Percentiles rank a stretch among this genome's conserved stretches.
phyloP scores from a whole-genome alignment of 164 flowering plant species.

The Magnolia kwangsiensis region DNA sequence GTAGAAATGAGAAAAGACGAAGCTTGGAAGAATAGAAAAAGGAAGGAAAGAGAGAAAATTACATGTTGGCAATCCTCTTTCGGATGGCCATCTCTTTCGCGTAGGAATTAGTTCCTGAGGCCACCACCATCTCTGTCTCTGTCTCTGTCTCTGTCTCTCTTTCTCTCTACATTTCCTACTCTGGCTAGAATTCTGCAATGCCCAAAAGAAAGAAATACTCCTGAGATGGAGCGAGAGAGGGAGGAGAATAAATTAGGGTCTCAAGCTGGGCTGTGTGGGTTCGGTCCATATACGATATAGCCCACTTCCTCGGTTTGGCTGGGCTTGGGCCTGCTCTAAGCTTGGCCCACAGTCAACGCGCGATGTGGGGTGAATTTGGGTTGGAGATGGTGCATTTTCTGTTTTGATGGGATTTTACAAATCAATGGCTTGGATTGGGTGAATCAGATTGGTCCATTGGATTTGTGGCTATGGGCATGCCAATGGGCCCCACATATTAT shows the following conservation, averaged over 20 bases:
- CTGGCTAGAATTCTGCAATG: not conserved
- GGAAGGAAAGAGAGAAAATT: conserved; percentile 12
- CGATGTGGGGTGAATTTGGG: no score
- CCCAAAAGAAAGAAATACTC: not conserved
- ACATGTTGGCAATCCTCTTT: conserved; percentile 58
- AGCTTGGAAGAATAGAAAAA: conserved; percentile 1
- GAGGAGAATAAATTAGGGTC: not conserved
- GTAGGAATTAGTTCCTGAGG: conserved; percentile 41
- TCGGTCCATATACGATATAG: not conserved
- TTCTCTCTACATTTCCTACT: not conserved
- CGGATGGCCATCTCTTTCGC: conserved; percentile 61
- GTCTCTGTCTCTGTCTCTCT: not conserved
- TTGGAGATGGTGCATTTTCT: no score
- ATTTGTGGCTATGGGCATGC: no score
- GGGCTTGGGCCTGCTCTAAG: no score
- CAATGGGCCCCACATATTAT: no score
- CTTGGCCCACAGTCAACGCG: no score
- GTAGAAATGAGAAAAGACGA: not conserved
- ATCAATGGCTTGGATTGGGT: no score
- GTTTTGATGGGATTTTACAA: no score
- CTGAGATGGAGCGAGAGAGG: not conserved
- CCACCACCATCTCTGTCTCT: conserved; percentile 31
- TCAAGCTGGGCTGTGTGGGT: not conserved
- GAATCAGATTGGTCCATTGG: no score
- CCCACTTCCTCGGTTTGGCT: no score